These are phyloP conservation scores for Vigna trinervia DNA, from an alignment of 306 rosid species.

Conservation along the genomic window DNA sequence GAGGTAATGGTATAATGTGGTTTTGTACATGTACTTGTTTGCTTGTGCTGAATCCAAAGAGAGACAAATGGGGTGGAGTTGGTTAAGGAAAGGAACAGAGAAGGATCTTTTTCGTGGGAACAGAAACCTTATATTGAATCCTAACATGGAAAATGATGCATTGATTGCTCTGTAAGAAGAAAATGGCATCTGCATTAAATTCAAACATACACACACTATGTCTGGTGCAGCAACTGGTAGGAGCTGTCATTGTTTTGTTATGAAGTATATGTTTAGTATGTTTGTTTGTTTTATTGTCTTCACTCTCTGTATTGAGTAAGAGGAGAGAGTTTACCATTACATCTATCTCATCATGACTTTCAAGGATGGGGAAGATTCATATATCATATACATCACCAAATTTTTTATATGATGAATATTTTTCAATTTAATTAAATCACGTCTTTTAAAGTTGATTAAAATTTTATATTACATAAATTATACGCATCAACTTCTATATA, in stretches of 20 bases:
- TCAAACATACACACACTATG: neutral
- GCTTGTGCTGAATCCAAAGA: conserved; percentile 32
- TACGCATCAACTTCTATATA: too few species aligned
- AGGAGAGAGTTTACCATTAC: neutral
- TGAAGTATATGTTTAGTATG: neutral
- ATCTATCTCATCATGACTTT: conserved; percentile 45
- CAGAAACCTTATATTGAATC: conserved; percentile 60
- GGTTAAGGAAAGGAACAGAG: conserved; percentile 50
- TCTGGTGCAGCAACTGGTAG: conserved; percentile 4
- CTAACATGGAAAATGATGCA: conserved; percentile 63
- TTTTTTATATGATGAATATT: too few species aligned
- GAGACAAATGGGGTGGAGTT: conserved; percentile 40
- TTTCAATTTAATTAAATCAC: too few species aligned
- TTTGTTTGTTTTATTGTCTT: neutral
- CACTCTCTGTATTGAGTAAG: conserved; percentile 16
- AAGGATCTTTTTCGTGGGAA: conserved; percentile 75
- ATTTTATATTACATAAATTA: too few species aligned
- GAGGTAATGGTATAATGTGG: conserved; percentile 55
- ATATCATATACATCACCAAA: too few species aligned
- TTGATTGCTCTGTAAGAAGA: conserved; percentile 36
- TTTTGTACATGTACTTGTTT: conserved; percentile 53
- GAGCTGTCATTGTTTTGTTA: neutral
- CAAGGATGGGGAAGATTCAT: conserved; percentile 37
- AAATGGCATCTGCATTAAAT: neutral
- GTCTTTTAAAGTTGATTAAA: too few species aligned